phyloP scores from a whole-genome alignment of 805 yeast genomes.

The Schwanniomyces sp. region DNA sequence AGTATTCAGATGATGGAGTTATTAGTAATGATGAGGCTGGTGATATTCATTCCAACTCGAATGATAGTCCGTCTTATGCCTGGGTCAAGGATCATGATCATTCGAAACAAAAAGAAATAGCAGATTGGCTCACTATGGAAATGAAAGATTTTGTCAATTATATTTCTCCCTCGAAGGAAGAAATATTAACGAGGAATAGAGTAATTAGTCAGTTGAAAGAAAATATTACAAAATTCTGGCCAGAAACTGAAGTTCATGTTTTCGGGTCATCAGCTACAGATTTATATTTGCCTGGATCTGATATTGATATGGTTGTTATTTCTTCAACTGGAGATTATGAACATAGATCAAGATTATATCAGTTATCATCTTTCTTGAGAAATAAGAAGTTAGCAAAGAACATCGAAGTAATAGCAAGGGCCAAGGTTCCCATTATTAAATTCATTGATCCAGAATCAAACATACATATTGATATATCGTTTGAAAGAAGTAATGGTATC shows the following conservation, averaged over 20 bases:
- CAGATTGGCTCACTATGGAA: conserved; percentile 86
- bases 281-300: conserved; percentile 89
- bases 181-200: conserved; percentile 63
- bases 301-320: conserved; percentile 87
- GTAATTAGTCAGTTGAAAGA: conserved; percentile 61
- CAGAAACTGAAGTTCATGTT: conserved; percentile 73
- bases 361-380: conserved; percentile 69
- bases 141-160: conserved; percentile 81
- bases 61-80: conserved; percentile 48
- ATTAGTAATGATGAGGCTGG: conserved; percentile 37
- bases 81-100: conserved; percentile 83
- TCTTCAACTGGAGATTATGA: conserved; percentile 61
- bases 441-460: conserved; percentile 71
- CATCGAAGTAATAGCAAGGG: conserved; percentile 83
- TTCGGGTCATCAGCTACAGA: conserved; percentile 97
- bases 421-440: conserved; percentile 93
- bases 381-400: conserved; percentile 60
- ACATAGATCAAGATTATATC: conserved; percentile 65
- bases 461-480: conserved; percentile 85
- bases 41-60: conserved; percentile 17
- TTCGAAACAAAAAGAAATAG: conserved; percentile 69
- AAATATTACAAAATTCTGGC: conserved; percentile 63
- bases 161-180: conserved; percentile 79
- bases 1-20: conserved; percentile 29
- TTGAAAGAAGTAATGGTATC: conserved; percentile 80